These are phyloP conservation scores for Cutaneotrichosporon cavernicola DNA, from an alignment of 1,284 basidiomycete species.

Conservation along the genomic window DNA sequence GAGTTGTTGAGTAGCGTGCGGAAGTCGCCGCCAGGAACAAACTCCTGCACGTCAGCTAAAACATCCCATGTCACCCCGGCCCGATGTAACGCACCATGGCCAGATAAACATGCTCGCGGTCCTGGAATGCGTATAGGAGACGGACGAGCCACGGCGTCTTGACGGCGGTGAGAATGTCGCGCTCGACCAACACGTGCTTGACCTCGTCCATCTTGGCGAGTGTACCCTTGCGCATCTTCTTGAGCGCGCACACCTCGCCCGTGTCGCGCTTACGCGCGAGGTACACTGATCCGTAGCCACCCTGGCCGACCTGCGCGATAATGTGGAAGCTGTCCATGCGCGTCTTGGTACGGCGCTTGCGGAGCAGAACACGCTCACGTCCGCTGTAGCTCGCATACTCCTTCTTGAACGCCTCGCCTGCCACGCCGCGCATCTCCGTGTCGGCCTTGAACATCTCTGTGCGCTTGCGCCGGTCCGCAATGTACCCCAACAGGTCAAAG, in stretches of 20 bases:
- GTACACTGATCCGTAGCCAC: slow-evolving; percentile 94
- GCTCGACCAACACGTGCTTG: slow-evolving; percentile 91
- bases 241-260: slow-evolving; percentile 89
- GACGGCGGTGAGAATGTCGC: slow-evolving; percentile 91
- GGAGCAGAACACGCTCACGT: slow-evolving; percentile 83
- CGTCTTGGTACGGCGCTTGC: slow-evolving; percentile 80
- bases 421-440: slow-evolving; percentile 64
- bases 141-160: slow-evolving; percentile 94
- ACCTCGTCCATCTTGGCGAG: slow-evolving; percentile 93
- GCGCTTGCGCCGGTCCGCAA: slow-evolving; percentile 77
- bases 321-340: slow-evolving; percentile 87
- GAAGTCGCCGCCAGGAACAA: slow-evolving; percentile 94
- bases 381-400: slow-evolving; percentile 90
- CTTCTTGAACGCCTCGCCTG: slow-evolving; percentile 64
- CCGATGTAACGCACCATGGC: slow-evolving; percentile 63
- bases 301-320: slow-evolving; percentile 94
- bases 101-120: slow-evolving; percentile 81
- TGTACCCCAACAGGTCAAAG: slow-evolving; percentile 78
- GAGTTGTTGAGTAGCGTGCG: slow-evolving; percentile 93
- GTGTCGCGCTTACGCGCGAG: slow-evolving; percentile 86
- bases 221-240: slow-evolving; percentile 92
- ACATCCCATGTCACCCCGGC: background rate
- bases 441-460: slow-evolving; percentile 78
- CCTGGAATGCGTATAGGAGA: slow-evolving; percentile 91
- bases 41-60: slow-evolving; percentile 59